These are phyloP conservation scores for Leccinum subfulvum DNA, from an alignment of 1,284 basidiomycete species.

Conservation along the genomic window DNA sequence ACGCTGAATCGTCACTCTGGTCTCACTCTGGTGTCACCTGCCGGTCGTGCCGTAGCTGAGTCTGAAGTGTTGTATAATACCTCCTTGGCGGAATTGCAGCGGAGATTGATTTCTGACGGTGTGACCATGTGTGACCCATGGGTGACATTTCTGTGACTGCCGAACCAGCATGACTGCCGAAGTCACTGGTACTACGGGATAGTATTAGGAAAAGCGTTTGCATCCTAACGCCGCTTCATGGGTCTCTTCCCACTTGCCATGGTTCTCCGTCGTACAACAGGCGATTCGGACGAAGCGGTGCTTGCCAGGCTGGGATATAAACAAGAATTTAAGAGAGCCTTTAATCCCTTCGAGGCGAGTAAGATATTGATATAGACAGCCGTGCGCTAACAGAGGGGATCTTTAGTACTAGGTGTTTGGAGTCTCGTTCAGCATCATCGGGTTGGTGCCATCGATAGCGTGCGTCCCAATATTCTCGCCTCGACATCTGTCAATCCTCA, in stretches of 20 bases:
- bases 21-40: too few species aligned
- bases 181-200: too few species aligned
- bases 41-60: too few species aligned
- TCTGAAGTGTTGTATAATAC: too few species aligned
- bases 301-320: background rate
- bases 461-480: constrained; percentile 13
- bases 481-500: background rate
- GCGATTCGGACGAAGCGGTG: background rate
- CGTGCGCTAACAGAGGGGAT: background rate
- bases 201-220: background rate
- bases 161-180: too few species aligned
- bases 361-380: background rate
- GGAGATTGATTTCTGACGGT: too few species aligned
- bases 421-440: constrained; percentile 39
- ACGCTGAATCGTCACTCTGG: too few species aligned
- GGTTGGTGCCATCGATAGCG: constrained; percentile 44
- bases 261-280: background rate
- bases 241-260: background rate
- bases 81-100: too few species aligned
- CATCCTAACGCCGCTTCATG: background rate
- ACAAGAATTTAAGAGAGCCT: background rate
- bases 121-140: too few species aligned
- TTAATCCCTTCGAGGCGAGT: background rate
- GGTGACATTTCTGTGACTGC: too few species aligned
- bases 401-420: constrained; percentile 31